These are phyloP conservation scores for Microascus cirrosus DNA, from an alignment of 2,329 filamentous ascomycete species.

Conservation along the genomic window DNA sequence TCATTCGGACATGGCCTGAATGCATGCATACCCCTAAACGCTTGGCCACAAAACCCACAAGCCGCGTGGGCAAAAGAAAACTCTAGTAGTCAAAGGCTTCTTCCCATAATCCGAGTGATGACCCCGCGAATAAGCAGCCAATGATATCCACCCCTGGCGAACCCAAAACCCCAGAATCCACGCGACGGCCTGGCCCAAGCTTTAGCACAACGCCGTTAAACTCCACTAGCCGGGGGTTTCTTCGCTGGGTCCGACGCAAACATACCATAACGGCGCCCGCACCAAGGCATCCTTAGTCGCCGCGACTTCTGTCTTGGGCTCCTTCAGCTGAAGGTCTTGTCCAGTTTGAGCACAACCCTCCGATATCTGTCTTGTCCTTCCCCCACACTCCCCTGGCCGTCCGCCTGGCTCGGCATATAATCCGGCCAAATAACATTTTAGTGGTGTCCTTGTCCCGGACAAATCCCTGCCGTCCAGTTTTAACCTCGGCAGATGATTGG, in stretches of 20 bases:
- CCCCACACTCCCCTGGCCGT: not conserved
- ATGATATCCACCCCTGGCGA: not conserved
- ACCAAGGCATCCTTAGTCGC: too few relatives aligned
- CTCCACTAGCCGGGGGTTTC: not conserved
- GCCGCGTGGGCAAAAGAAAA: too few relatives aligned
- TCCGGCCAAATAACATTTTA: slow-evolving; percentile 4
- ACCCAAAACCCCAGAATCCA: not conserved
- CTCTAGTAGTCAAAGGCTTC: too few relatives aligned
- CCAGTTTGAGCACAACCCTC: not conserved
- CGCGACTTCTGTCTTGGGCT: not conserved
- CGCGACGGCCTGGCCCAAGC: not conserved
- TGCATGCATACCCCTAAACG: too few relatives aligned
- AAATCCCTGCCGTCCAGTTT: not conserved
- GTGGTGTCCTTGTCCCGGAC: not conserved
- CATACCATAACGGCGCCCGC: not conserved
- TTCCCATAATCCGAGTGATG: too few relatives aligned
- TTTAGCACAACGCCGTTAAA: not conserved
- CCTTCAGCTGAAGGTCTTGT: not conserved
- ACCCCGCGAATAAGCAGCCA: not conserved
- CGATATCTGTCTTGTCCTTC: not conserved
- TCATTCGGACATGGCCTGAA: too few relatives aligned
- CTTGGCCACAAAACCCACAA: too few relatives aligned
- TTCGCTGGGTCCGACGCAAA: not conserved
- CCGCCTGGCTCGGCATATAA: slow-evolving; percentile 2
- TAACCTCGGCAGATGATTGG: not conserved